Conservation (phyloP, 2,329 filamentous ascomycete species). For the Venturiaceae sp. region DNA sequence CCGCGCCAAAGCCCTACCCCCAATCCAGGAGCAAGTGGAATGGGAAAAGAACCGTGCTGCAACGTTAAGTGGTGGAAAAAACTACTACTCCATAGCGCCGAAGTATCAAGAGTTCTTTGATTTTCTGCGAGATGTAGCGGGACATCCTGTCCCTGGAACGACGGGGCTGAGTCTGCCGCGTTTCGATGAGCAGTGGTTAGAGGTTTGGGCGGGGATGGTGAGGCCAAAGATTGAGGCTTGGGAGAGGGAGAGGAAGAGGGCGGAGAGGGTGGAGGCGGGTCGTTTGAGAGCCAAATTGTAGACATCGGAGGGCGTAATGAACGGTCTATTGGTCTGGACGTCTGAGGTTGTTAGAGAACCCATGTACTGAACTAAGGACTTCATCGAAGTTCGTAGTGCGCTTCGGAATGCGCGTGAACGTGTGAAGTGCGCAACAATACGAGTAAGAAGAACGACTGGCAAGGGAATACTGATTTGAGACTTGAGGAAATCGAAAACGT, state of each 20-base stretch:
- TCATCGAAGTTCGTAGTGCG: too few relatives aligned
- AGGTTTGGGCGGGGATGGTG: background rate
- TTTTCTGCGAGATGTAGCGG: conserved; percentile 41
- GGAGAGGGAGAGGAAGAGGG: background rate
- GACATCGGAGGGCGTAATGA: too few relatives aligned
- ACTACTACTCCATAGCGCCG: conserved; percentile 48
- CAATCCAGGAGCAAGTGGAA: conserved; percentile 34
- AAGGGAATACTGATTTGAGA: too few relatives aligned
- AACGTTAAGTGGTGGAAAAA: conserved; percentile 44
- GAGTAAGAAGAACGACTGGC: too few relatives aligned
- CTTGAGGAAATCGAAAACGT: too few relatives aligned
- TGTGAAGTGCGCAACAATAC: too few relatives aligned
- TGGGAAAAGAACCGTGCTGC: conserved; percentile 51
- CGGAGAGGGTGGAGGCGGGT: background rate
- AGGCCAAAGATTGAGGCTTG: background rate
- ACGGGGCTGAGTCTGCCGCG: conserved; percentile 3
- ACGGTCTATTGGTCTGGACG: too few relatives aligned
- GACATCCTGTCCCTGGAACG: conserved; percentile 30
- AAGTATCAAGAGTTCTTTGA: conserved; percentile 60
- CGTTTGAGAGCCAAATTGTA: background rate
- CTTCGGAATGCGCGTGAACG: too few relatives aligned
- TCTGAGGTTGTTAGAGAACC: too few relatives aligned
- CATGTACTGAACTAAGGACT: too few relatives aligned
- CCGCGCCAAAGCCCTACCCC: conserved; percentile 37
- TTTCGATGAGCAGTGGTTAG: conserved; percentile 9